phyloP scores from a whole-genome alignment of 495 filamentous ascomycete genomes.

The Letharia lupina region DNA sequence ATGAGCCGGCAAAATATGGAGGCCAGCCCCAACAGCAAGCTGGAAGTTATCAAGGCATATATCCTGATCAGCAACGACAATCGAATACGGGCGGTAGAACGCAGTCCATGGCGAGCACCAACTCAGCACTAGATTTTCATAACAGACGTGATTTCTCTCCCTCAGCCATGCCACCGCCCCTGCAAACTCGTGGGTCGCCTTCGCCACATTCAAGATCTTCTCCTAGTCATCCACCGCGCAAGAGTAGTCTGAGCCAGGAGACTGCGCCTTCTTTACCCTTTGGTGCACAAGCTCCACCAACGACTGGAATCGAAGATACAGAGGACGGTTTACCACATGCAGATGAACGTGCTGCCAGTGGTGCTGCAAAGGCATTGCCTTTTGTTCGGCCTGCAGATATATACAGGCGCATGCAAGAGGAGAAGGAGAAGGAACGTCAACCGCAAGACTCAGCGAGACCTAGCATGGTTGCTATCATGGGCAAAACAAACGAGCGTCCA shows the following conservation, averaged over 20 bases:
- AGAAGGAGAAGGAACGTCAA: constrained; percentile 47
- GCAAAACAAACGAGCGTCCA: constrained; percentile 15
- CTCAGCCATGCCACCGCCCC: constrained; percentile 32
- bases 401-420: constrained; percentile 64
- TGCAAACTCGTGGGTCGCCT: constrained; percentile 28
- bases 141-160: constrained; percentile 35
- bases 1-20: constrained; percentile 1
- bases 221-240: constrained; percentile 45
- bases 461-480: constrained; percentile 35
- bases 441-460: constrained; percentile 44
- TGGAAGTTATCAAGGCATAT: constrained; percentile 6
- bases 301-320: constrained; percentile 19
- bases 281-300: constrained; percentile 25
- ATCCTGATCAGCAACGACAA: constrained; percentile 17
- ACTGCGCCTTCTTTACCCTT: constrained; percentile 27
- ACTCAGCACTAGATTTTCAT: constrained; percentile 27
- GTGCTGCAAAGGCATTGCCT: constrained; percentile 42
- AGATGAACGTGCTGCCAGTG: constrained; percentile 19
- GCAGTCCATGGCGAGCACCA: constrained; percentile 26
- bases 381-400: constrained; percentile 73
- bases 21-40: constrained; percentile 2
- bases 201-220: constrained; percentile 20
- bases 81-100: constrained; percentile 19
- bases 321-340: background rate
- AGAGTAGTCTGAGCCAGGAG: constrained; percentile 50